Percentiles rank a stretch among this genome's conserved stretches.
Conservation (phyloP, 805 yeast genomes). For the Candida tallmaniae region DNA sequence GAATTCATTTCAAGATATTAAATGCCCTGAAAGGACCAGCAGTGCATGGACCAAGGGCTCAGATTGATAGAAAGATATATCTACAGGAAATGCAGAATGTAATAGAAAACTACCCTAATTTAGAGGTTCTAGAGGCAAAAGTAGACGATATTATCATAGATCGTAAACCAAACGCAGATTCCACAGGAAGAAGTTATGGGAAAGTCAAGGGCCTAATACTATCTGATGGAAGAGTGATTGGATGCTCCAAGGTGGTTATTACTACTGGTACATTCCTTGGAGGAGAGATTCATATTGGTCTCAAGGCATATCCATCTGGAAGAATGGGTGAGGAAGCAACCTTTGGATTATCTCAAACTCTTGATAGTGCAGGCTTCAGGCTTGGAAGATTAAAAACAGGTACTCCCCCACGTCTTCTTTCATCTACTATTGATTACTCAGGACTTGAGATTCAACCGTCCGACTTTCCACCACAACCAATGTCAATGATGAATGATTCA, state of each 20-base stretch:
- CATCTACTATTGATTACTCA: constrained; percentile 63
- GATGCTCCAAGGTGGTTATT: constrained; percentile 67
- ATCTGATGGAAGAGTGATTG: constrained; percentile 58
- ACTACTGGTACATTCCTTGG: constrained; percentile 95
- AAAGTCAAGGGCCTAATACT: constrained; percentile 67
- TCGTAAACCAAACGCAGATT: constrained; percentile 10
- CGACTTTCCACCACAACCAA: constrained; percentile 81
- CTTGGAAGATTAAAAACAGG: constrained; percentile 94
- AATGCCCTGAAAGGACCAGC: constrained; percentile 91
- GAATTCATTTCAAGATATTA: constrained; percentile 83
- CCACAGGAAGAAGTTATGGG: constrained; percentile 38
- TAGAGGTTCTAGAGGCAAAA: constrained; percentile 62
- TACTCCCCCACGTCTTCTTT: constrained; percentile 87
- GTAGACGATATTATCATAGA: constrained; percentile 82
- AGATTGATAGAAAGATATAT: constrained; percentile 83
- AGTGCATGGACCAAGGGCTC: constrained; percentile 98
- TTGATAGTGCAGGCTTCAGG: constrained; percentile 70
- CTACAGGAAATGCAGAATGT: constrained; percentile 71
- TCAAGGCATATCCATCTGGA: constrained; percentile 79
- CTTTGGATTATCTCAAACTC: constrained; percentile 78
- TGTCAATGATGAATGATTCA: constrained; percentile 74
- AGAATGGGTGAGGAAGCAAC: constrained; percentile 92
- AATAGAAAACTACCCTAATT: constrained; percentile 50
- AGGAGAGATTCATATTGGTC: constrained; percentile 92
- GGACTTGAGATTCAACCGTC: constrained; percentile 69